A percentile compares a stretch with the other conserved stretches of the same genome.
Conservation (phyloP, 148 eudicot genomes). For the Rhododendron williamsianum region DNA sequence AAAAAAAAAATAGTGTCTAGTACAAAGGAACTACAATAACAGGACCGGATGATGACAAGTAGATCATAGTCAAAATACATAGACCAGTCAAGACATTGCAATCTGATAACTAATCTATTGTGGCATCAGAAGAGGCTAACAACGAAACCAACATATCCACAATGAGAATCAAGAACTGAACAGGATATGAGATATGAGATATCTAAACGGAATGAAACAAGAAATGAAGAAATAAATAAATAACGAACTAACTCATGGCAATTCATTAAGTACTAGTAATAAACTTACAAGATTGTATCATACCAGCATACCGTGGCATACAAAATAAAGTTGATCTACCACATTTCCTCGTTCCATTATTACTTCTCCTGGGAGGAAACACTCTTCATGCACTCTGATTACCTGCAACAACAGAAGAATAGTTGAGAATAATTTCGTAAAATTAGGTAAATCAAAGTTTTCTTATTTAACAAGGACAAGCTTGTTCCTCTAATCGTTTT, state of each 20-base stretch:
- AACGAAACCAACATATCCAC: neutral
- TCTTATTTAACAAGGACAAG: neutral
- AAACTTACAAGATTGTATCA: neutral
- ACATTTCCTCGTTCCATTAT: constrained; percentile 85
- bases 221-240: neutral
- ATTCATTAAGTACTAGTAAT: neutral
- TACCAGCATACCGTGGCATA: constrained; percentile 88
- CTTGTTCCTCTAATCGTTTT: neutral
- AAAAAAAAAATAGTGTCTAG: neutral
- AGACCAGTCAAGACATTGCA: neutral
- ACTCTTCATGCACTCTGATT: constrained; percentile 78
- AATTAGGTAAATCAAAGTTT: neutral
- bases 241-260: neutral
- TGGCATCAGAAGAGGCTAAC: neutral
- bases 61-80: neutral
- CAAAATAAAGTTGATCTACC: constrained; percentile 91
- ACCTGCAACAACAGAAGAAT: constrained; percentile 39
- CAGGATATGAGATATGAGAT: neutral
- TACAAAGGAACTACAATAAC: neutral
- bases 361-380: constrained; percentile 94
- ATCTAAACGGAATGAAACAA: neutral
- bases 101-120: neutral
- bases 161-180: neutral
- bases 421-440: neutral
- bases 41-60: neutral